Evolutionary conservation across 306 rosid species (phyloP).

Genomic region (Rubus parviflorus): DNA sequence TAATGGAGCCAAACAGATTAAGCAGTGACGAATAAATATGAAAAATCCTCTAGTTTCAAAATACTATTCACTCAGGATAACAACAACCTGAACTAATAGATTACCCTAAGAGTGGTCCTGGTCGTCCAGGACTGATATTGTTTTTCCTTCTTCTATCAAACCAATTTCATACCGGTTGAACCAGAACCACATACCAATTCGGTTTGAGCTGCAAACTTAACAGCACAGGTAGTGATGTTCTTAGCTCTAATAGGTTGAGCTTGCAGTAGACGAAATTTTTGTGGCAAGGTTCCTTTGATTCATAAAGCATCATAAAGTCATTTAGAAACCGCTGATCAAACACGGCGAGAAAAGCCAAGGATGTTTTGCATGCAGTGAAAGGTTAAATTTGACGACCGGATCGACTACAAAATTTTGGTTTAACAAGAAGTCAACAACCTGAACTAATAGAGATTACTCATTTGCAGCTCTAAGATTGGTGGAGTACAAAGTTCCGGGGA

Average conservation of each 20-base stretch:
- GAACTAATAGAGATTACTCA: background rate
- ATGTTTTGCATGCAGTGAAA: too few relatives aligned
- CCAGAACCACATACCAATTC: too few relatives aligned
- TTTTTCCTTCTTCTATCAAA: too few relatives aligned
- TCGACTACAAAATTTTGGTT: too few relatives aligned
- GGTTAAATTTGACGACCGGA: background rate
- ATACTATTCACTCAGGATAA: background rate
- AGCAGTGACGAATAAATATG: background rate
- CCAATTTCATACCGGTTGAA: too few relatives aligned
- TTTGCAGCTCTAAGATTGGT: background rate
- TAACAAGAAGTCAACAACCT: background rate
- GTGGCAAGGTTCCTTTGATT: background rate
- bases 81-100: background rate
- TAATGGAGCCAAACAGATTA: background rate
- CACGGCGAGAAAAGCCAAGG: background rate
- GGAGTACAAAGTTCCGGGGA: background rate
- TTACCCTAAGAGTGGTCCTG: too few relatives aligned
- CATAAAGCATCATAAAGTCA: background rate
- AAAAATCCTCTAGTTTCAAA: background rate
- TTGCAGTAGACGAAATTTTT: background rate
- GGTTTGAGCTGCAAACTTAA: too few relatives aligned
- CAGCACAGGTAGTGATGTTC: too few relatives aligned
- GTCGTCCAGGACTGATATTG: too few relatives aligned
- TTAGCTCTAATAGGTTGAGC: background rate
- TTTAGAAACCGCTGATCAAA: background rate